phyloP scores from a whole-genome alignment of 352 stramenopile species.

The Globisporangium echinulatum region DNA sequence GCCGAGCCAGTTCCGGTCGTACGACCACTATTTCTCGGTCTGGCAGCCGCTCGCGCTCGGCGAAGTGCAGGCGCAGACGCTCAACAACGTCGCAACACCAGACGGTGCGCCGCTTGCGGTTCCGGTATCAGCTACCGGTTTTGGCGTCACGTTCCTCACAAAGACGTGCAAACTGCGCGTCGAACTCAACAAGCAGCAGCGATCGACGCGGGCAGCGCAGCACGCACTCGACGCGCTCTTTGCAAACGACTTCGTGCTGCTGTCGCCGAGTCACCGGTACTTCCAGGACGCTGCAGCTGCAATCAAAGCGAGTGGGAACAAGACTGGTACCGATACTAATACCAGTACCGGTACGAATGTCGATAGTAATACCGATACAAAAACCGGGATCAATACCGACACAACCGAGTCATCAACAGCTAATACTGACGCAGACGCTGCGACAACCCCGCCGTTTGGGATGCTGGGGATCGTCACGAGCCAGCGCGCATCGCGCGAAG shows the following conservation, averaged over 20 bases:
- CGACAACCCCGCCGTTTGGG: constrained; percentile 17
- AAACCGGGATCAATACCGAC: too few species aligned
- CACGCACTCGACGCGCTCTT: constrained; percentile 46
- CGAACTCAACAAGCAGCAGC: constrained; percentile 42
- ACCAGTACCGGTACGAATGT: not conserved
- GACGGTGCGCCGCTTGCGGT: constrained; percentile 50
- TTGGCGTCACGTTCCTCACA: constrained; percentile 52
- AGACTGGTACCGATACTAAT: not conserved
- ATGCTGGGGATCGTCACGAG: constrained; percentile 75
- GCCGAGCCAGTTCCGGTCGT: constrained; percentile 80
- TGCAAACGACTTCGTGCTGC: constrained; percentile 73
- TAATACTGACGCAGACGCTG: not conserved
- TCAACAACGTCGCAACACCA: constrained; percentile 73
- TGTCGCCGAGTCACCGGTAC: constrained; percentile 49
- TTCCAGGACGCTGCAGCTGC: constrained; percentile 31
- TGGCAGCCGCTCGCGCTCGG: constrained; percentile 82
- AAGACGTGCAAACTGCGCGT: constrained; percentile 67
- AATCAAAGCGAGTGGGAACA: constrained; percentile 1
- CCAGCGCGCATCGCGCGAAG: constrained; percentile 64
- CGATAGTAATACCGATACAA: too few species aligned
- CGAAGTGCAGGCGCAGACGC: constrained; percentile 85
- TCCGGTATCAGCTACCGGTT: constrained; percentile 33
- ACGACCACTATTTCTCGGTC: constrained; percentile 85
- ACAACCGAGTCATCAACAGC: constrained; percentile 4
- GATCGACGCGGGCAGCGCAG: constrained; percentile 15